Evolutionary conservation across 352 stramenopile genomes (phyloP), one percentile per base, ranked within the genome.

Genomic region (Sclerospora graminicola): DNA sequence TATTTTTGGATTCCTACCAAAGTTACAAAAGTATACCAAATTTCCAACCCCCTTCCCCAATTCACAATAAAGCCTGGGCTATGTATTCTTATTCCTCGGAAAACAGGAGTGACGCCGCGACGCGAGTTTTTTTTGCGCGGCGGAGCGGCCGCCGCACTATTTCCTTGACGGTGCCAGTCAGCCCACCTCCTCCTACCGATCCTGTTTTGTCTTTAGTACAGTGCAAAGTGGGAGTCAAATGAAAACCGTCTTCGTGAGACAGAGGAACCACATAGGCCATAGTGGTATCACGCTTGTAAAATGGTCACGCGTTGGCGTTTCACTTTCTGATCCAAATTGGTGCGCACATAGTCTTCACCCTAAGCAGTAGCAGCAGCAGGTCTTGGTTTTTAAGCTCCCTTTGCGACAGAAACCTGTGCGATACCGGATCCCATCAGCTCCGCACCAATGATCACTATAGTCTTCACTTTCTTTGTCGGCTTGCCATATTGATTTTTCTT

Each of bases 371-470:
- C 81, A 2, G 70, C 76, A n/a, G n/a, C n/a, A 42, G 88, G 50
- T 97, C 83, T 24, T 87, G 82, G 68, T 99, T 95, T 61, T 98
- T 98, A 10, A n/a, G n/a, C 87, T 35, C 94, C 87, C 68, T 98
- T 98, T 41, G 96, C 67, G 18, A 92, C 94, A 16, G 87, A 89
- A 11, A 98, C 87, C 63, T 98, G 92, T 20, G 93, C 94, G 57
- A 99, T 98, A 14, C 96, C 96, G 13, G 93, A 91, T 38, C 96
- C 96, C 96, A 99, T 99, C 20, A 99, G 78, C 9, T 95, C 96
- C 15, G 94, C 95, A n/a, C 96, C 96, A 40, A 99, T 78, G 2
- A 99, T 93, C 0, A 86, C 89, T 42, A 98, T 92, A 19, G 81
- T 98, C 50, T 97, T 79, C 19, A 96, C 79, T 13, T 63, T 70